Evolutionary conservation across 2,329 filamentous ascomycete genomes (phyloP).

Genomic region (Podosphaera leucotricha): DNA sequence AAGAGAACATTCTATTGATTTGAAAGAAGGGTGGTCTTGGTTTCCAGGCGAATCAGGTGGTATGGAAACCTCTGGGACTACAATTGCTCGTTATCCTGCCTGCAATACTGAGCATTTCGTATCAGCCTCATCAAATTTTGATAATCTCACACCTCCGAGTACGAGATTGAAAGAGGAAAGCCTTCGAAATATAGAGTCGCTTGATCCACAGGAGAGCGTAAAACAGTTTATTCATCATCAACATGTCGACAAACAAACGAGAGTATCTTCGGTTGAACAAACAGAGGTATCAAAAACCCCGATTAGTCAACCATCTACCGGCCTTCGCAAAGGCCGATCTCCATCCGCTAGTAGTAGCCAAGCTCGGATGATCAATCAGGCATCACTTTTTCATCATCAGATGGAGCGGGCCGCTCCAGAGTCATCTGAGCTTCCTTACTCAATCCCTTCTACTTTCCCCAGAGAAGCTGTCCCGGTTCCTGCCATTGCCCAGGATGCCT

Average conservation of each 20-base stretch:
- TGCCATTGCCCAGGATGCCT: slow-evolving; percentile 50
- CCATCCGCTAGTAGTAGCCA: slow-evolving; percentile 9
- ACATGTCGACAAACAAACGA: slow-evolving; percentile 23
- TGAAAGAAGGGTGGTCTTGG: slow-evolving; percentile 42
- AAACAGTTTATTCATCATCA: slow-evolving; percentile 80
- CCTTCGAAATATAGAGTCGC: slow-evolving; percentile 42
- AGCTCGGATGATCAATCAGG: not conserved
- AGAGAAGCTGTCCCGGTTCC: slow-evolving; percentile 77
- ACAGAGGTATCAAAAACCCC: slow-evolving; percentile 14
- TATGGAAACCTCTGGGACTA: slow-evolving; percentile 36
- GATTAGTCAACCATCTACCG: slow-evolving; percentile 22
- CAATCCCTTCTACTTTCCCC: slow-evolving; percentile 64
- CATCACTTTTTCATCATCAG: slow-evolving; percentile 23
- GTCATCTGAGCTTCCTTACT: slow-evolving; percentile 30
- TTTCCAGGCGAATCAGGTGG: slow-evolving; percentile 36
- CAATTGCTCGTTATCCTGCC: slow-evolving; percentile 29
- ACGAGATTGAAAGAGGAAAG: slow-evolving; percentile 50
- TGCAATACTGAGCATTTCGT: slow-evolving; percentile 62
- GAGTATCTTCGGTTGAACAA: slow-evolving; percentile 29
- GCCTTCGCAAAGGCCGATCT: slow-evolving; percentile 23
- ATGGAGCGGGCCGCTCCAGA: slow-evolving; percentile 28
- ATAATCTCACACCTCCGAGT: slow-evolving; percentile 55
- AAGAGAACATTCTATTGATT: slow-evolving; percentile 45
- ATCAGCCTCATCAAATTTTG: slow-evolving; percentile 52
- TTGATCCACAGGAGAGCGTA: slow-evolving; percentile 81